Evolutionary conservation across 2,329 filamentous ascomycete genomes (phyloP).

Genomic region (Stachybotrys elegans): DNA sequence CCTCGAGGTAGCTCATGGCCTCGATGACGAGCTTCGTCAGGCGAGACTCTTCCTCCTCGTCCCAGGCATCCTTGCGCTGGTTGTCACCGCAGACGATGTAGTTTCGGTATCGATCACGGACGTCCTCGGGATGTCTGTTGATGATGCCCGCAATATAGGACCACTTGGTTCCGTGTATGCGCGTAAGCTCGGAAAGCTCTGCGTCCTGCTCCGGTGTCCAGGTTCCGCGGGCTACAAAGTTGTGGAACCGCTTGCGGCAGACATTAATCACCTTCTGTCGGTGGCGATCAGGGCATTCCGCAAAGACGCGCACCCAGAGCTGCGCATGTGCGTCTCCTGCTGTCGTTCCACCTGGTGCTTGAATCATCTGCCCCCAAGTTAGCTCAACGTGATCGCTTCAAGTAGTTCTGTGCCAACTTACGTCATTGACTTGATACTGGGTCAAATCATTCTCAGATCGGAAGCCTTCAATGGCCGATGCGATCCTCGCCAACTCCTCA

Average conservation of each 20-base stretch:
- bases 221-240: slow-evolving; percentile 51
- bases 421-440: slow-evolving; percentile 41
- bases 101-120: slow-evolving; percentile 66
- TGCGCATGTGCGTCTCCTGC: slow-evolving; percentile 30
- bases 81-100: slow-evolving; percentile 55
- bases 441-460: slow-evolving; percentile 35
- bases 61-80: slow-evolving; percentile 53
- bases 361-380: slow-evolving; percentile 26
- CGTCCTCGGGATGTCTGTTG: slow-evolving; percentile 60
- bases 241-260: slow-evolving; percentile 60
- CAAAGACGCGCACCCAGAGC: slow-evolving; percentile 46
- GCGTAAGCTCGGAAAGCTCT: slow-evolving; percentile 29
- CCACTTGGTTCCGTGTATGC: slow-evolving; percentile 48
- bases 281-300: slow-evolving; percentile 43
- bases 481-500: slow-evolving; percentile 36
- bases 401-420: slow-evolving; percentile 21
- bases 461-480: slow-evolving; percentile 37
- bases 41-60: slow-evolving; percentile 50
- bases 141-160: slow-evolving; percentile 55
- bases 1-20: slow-evolving; percentile 43
- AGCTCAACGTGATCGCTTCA: slow-evolving; percentile 5
- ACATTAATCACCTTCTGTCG: slow-evolving; percentile 50
- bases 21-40: slow-evolving; percentile 49
- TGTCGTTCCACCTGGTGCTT: slow-evolving; percentile 28
- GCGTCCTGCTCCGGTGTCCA: slow-evolving; percentile 32